Base-by-base conservation (phyloP, 2,329 filamentous ascomycete genomes). In the Seiridium unicorne region DNA sequence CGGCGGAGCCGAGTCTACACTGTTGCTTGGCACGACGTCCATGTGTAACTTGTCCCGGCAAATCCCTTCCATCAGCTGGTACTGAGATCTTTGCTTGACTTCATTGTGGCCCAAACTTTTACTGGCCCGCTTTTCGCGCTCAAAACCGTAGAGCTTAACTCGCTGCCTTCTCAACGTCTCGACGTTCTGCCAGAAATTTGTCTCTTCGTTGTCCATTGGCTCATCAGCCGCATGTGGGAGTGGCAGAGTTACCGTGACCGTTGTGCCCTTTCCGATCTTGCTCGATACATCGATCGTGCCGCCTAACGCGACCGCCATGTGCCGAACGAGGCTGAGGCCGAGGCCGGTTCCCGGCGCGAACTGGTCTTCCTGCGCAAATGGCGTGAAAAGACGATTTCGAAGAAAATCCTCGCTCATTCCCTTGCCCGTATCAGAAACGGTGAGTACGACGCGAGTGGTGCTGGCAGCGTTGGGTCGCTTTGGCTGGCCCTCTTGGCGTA, bases 381-480 rank as follows among this genome's bases (percentile, higher is more conserved):
- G 85, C 0, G 81, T 84, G 67, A 87, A 91, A 0, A 90, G 71
- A 10, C 81, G 79, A 8, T 84, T 81, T 26, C 81, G 77, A 9
- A 90, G 73, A 63, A 85, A 91, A 9, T 89, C 84, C 5, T 83
- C 77, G 0, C 81, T 81, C 36, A 91, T 91, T 1, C 89, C 89
- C 53, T 80, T 81, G 1, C 89, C 89, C 0, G 88, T 88, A 64
- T 91, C 89, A 0, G 78, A 76, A 1, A 57, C 44, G 44, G 26
- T 47, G 18, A 57, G 26, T 31, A 48, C 44, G 31, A 57, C 55
- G 35, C 34, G 31, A 34, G 38, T 47, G 18, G 55, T 44, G 44
- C 42, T 32, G 9, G 55, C 18, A 13, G 11, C 42, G 32, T 13
- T 13, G 32, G 31, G 10, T 9, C 10, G 26, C 5, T 48, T 38